Evolutionary conservation across 164 flowering plant genomes (phyloP).

Genomic region (Dillenia suffruticosa): DNA sequence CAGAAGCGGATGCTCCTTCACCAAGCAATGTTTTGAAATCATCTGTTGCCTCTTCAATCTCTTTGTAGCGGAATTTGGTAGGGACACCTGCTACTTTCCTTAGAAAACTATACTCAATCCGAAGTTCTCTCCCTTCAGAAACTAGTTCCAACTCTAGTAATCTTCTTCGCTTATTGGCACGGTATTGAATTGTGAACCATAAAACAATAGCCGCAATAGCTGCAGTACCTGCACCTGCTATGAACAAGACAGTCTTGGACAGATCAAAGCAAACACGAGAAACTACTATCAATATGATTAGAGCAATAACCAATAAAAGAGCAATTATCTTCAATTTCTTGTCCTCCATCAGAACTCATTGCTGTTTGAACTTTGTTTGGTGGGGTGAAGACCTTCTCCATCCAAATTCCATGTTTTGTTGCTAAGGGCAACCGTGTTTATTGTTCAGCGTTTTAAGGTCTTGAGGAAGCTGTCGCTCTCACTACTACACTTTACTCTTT

Average conservation of each 20-base stretch:
- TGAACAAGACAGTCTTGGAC: constrained; percentile 45
- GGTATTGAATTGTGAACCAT: constrained; percentile 25
- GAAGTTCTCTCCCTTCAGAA: constrained; percentile 59
- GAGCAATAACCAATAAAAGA: constrained; percentile 13
- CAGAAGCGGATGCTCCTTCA: constrained; percentile 69
- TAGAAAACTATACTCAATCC: constrained; percentile 77
- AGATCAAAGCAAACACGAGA: constrained; percentile 35
- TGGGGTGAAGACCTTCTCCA: too few relatives aligned
- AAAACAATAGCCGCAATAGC: constrained; percentile 36
- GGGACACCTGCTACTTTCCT: constrained; percentile 84
- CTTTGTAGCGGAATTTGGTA: constrained; percentile 51
- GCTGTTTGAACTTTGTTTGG: too few relatives aligned
- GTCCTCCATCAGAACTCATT: constrained; percentile 48
- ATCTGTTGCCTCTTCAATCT: constrained; percentile 70
- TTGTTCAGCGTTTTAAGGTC: too few relatives aligned
- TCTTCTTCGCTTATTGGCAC: constrained; percentile 18
- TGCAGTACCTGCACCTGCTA: constrained; percentile 45
- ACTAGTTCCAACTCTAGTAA: constrained; percentile 24
- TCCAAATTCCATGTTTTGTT: too few relatives aligned
- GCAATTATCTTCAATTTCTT: constrained; percentile 36
- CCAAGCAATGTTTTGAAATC: constrained; percentile 58
- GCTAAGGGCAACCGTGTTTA: too few relatives aligned
- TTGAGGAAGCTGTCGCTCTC: too few relatives aligned
- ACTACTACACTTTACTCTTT: too few relatives aligned
- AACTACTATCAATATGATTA: constrained; percentile 37